Evolutionary conservation across 1,139 yeast genomes (phyloP), one percentile per base, ranked within the genome.

Genomic region (Suhomyces maxii): DNA sequence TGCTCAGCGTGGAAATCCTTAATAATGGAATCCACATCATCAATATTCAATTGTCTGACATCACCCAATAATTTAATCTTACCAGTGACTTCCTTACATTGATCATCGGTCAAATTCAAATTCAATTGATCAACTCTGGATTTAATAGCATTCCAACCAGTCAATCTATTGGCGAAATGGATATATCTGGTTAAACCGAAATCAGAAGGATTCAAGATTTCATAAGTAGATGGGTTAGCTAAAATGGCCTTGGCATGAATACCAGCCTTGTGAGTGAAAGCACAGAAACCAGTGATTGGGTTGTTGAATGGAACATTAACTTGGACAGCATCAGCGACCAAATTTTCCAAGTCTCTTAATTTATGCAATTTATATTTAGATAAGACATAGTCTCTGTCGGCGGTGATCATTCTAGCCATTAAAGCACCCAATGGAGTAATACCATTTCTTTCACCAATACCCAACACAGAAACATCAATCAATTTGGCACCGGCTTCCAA

Each of bases 281-380:
- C 83, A 69, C 84, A 79, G 69, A 79, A 79, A 1, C 84, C 84
- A 37, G 84, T 79, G 56, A 79, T 78, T 46, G 84, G 84, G 61
- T 79, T 79, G 64, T 79, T 79, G 67, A 79, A 79, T 10, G 84
- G 84, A 52, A 79, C 71, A 55, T 79, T 79, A 47, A 79, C 83
- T 59, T 74, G 79, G 40, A 79, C 83, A 18, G 80, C 77, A 50
- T 79, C 83, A 14, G 83, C 83, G 46, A 79, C 81, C 64, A 79
- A 66, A 57, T 77, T 77, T 58, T 79, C 84, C 58, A 79, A 65
- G 52, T 79, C 83, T 64, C 83, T 71, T 53, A 79, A 71, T 63
- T 79, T 77, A 57, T 71, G 72, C 50, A 79, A 68, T 59, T 78
- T 77, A 61, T 79, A 79, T 63, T 79, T 79, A 53, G 82, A 76